Evolutionary conservation across 176 grass and related monocot species (phyloP).

Genomic region (Zea mays): Zm-B73-REFERENCE-NAM-5.0 NC_050102.1:172422001-172422500

Average conservation of each 20-base stretch:
- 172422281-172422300: not conserved
- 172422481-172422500: constrained; percentile 92
- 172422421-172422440: constrained; percentile 96
- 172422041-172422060: too few relatives aligned
- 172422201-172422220: not conserved
- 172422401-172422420: constrained; percentile 92
- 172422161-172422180: too few relatives aligned
- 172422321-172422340: constrained; percentile 76
- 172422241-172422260: not conserved
- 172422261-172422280: constrained; percentile 1
- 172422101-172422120: too few relatives aligned
- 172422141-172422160: too few relatives aligned
- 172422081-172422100: too few relatives aligned
- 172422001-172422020: too few relatives aligned
- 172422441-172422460: constrained; percentile 83
- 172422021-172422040: too few relatives aligned
- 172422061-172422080: too few relatives aligned
- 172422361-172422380: constrained; percentile 85
- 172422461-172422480: constrained; percentile 98
- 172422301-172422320: constrained; percentile 19
- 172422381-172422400: constrained; percentile 96
- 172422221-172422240: not conserved
- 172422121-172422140: too few relatives aligned
- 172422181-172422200: not conserved
- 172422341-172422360: constrained; percentile 81